Evolutionary conservation across 306 rosid species (phyloP).

Genomic region (Gleditsia sinensis): DNA sequence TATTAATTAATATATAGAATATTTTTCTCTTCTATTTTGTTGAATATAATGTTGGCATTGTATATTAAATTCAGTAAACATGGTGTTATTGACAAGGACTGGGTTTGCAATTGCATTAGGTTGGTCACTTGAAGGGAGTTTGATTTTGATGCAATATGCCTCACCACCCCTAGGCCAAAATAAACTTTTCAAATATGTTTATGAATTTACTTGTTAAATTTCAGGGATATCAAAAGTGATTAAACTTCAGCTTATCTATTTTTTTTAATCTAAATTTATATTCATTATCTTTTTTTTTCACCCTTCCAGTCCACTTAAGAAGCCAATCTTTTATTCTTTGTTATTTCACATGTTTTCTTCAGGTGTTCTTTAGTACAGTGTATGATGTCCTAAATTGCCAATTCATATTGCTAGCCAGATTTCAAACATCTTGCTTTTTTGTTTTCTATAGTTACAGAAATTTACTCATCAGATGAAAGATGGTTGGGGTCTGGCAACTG

Average conservation of each 20-base stretch:
- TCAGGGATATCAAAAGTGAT: background rate
- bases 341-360: background rate
- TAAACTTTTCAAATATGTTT: background rate
- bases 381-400: background rate
- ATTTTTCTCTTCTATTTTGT: conserved; percentile 18
- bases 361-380: background rate
- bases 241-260: background rate
- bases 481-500: conserved; percentile 99
- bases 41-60: background rate
- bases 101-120: background rate
- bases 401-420: background rate
- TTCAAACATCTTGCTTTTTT: background rate
- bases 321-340: background rate
- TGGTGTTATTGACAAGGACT: conserved; percentile 1
- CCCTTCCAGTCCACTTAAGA: background rate
- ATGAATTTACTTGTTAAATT: background rate
- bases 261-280: background rate
- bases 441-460: conserved; percentile 26
- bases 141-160: background rate
- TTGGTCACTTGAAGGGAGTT: background rate
- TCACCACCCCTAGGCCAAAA: background rate
- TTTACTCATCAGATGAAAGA: conserved; percentile 82
- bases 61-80: background rate
- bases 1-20: background rate
- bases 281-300: background rate